phyloP scores from a whole-genome alignment of 768 basidiomycete species.

The Cyathus striatus region DNA sequence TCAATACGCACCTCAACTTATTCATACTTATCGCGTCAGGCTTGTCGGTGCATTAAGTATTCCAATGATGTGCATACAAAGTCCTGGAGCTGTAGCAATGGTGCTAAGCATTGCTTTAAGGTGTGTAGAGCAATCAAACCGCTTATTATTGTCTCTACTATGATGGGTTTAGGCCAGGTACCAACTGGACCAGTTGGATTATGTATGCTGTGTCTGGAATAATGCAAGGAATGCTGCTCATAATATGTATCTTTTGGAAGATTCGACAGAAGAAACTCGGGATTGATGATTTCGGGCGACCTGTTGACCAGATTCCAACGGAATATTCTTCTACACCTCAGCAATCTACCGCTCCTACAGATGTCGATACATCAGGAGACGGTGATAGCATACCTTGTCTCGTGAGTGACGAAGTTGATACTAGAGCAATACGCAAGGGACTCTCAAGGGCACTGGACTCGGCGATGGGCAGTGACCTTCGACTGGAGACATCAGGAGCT shows the following conservation, averaged over 20 bases:
- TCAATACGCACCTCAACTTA: slow-evolving; percentile 87
- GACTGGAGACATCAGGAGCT: slow-evolving; percentile 1
- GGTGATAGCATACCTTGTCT: slow-evolving; percentile 6
- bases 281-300: slow-evolving; percentile 87
- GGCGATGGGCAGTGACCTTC: slow-evolving; percentile 6
- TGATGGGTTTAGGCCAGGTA: slow-evolving; percentile 50
- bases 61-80: slow-evolving; percentile 94
- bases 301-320: slow-evolving; percentile 12
- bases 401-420: slow-evolving; percentile 6
- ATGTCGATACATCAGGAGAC: slow-evolving; percentile 4
- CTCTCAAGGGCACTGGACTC: slow-evolving; percentile 8
- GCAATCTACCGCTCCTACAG: slow-evolving; percentile 2
- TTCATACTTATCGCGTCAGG: slow-evolving; percentile 70
- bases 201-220: slow-evolving; percentile 77
- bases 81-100: slow-evolving; percentile 86
- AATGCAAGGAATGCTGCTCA: slow-evolving; percentile 77
- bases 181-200: slow-evolving; percentile 86
- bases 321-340: slow-evolving; percentile 1
- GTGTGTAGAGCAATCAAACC: too few species aligned
- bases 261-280: slow-evolving; percentile 65
- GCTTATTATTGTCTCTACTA: slow-evolving; percentile 1
- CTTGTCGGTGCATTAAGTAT: slow-evolving; percentile 92
- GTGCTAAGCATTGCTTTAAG: slow-evolving; percentile 73
- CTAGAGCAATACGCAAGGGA: slow-evolving; percentile 3
- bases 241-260: slow-evolving; percentile 87